These are phyloP conservation scores for Cladosporium velox DNA, from an alignment of 2,329 filamentous ascomycete genomes.

Conservation along the genomic window DNA sequence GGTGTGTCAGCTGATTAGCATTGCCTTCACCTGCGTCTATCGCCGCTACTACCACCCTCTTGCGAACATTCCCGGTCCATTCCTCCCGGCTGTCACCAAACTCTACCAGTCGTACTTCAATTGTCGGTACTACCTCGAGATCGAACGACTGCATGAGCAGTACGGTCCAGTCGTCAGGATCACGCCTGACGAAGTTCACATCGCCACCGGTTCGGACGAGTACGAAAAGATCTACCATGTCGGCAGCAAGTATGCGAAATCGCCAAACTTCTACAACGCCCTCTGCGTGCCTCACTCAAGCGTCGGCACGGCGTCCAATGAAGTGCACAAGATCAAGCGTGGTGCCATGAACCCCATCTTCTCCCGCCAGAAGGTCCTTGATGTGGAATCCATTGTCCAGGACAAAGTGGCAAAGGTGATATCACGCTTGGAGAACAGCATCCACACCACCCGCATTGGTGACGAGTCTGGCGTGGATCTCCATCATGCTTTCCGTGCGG, in stretches of 20 bases:
- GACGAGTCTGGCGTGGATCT: constrained; percentile 12
- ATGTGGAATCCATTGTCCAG: constrained; percentile 22
- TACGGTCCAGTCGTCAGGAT: constrained; percentile 29
- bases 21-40: constrained; percentile 31
- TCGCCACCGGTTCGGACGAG: constrained; percentile 22
- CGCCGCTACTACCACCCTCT: constrained; percentile 43
- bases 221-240: constrained; percentile 28
- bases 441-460: constrained; percentile 11
- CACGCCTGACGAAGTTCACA: constrained; percentile 23
- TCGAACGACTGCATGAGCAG: constrained; percentile 30
- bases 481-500: constrained; percentile 34
- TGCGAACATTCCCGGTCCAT: constrained; percentile 41
- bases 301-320: constrained; percentile 23
- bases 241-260: constrained; percentile 23
- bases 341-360: constrained; percentile 30
- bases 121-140: constrained; percentile 25
- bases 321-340: constrained; percentile 24
- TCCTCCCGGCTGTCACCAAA: constrained; percentile 27
- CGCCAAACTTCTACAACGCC: constrained; percentile 19
- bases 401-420: constrained; percentile 30
- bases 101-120: constrained; percentile 26
- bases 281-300: constrained; percentile 23
- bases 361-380: constrained; percentile 33
- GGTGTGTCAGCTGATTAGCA: neutral
- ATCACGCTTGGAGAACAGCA: neutral